Base-by-base conservation (phyloP, 441 rosid genomes). In the Pelargonium fulgidum region DNA sequence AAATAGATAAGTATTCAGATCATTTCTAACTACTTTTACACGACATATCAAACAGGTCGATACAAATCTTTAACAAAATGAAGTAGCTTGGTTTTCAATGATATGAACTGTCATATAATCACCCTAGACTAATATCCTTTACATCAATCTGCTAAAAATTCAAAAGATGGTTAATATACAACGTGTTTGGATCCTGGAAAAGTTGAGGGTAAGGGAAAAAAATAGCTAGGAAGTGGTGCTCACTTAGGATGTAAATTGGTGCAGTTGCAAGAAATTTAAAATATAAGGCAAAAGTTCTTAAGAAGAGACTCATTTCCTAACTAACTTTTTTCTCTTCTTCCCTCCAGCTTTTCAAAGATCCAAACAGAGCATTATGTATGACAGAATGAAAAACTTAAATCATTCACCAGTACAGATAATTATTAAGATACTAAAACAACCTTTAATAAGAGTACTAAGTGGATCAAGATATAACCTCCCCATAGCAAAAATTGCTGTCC, bases 401-500 rank as follows among this genome's bases (percentile, higher is more conserved):
- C 22, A 62, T 39, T 39, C 17, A 64, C 29, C 41, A 68, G 19
- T 19, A 73, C 7, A 42, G 8, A 59, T 66, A 33, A 26, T 39
- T 72, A 76, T 56, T 19, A 12, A 66, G 41, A 69, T 42, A 63
- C 68, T 66, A 52, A 79, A 75, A 73, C 44, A 72, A 66, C 72
- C 74, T 22, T 70, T 52, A 73, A 67, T 44, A 74, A 42, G 66
- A 65, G 63, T 71, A 69, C 62, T 75, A 84, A 83, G 73, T 76
- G 81, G 76, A 72, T 70, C 48, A 47, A 74, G 77, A 77, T 73
- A 67, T 68, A 47, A 93, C 97, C 99, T 93, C 99, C 77, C 99
- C 99, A 77, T 85, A 91, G 89, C 97, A 89, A 85, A 93, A 93
- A 70, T 91, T 93, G 89, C 97, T 93, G 75, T 93, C 97, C 72